A percentile compares a stretch with the other conserved stretches of the same genome.
phyloP scores from a whole-genome alignment of 306 rosid genomes.

The Cucurbita ficifolia region DNA sequence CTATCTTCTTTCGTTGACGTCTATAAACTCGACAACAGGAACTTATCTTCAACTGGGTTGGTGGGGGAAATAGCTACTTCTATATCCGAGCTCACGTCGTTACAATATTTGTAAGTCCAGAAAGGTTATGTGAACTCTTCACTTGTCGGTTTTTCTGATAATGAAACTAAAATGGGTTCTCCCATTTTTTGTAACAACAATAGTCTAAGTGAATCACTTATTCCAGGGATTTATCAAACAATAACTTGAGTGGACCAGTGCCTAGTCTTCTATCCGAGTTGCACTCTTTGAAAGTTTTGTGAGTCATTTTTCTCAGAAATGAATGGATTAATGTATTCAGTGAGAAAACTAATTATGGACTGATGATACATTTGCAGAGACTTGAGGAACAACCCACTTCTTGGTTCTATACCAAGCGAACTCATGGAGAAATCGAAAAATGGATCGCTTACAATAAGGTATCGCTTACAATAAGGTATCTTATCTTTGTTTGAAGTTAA shows the following conservation, averaged over 20 bases:
- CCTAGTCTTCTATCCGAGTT: not conserved
- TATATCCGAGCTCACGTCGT: not conserved
- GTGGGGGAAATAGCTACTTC: slow-evolving; percentile 9
- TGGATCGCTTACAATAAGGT: slow-evolving; percentile 7
- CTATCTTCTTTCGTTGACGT: not conserved
- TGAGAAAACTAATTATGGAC: not conserved
- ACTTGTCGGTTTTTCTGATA: not conserved
- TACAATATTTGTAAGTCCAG: slow-evolving; percentile 5
- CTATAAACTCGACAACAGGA: not conserved
- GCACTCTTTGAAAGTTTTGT: slow-evolving; percentile 7
- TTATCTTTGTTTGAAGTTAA: not conserved
- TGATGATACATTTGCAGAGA: not conserved
- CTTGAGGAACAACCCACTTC: slow-evolving; percentile 3
- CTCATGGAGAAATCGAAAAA: slow-evolving; percentile 7
- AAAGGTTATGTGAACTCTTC: not conserved
- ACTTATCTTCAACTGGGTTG: slow-evolving; percentile 7
- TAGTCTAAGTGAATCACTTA: not conserved
- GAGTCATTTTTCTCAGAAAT: not conserved
- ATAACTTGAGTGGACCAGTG: not conserved
- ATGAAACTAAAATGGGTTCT: not conserved
- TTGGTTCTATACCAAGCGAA: slow-evolving; percentile 6
- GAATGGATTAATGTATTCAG: not conserved
- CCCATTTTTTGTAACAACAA: not conserved
- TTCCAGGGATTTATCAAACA: slow-evolving; percentile 5
- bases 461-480: not conserved